phyloP scores from a whole-genome alignment of 2,329 filamentous ascomycete genomes.

The Penicillium rolfsii region DNA sequence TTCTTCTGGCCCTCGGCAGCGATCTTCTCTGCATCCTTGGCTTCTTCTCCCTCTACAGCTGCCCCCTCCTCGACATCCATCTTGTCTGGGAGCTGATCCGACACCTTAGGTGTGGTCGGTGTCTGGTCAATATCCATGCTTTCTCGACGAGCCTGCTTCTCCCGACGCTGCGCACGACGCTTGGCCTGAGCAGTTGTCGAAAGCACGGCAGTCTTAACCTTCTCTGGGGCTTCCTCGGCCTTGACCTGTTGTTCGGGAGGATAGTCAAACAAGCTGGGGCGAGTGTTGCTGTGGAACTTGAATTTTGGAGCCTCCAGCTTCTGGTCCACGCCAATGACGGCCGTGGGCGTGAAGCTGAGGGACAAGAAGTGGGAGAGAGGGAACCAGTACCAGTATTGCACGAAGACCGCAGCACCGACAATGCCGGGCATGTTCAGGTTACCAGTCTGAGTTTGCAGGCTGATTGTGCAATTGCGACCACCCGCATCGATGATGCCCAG shows the following conservation, averaged over 20 bases:
- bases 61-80: slow-evolving; percentile 69
- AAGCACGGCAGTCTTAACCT: slow-evolving; percentile 92
- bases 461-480: slow-evolving; percentile 97
- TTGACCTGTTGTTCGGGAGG: slow-evolving; percentile 96
- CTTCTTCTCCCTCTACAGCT: slow-evolving; percentile 62
- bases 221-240: slow-evolving; percentile 86
- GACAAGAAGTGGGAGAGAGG: slow-evolving; percentile 97
- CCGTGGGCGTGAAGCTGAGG: slow-evolving; percentile 93
- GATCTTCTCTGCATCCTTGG: slow-evolving; percentile 65
- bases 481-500: slow-evolving; percentile 97
- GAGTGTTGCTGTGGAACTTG: slow-evolving; percentile 93
- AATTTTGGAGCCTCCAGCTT: slow-evolving; percentile 91
- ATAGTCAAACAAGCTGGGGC: slow-evolving; percentile 96
- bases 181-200: slow-evolving; percentile 97
- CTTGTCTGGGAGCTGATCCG: slow-evolving; percentile 69
- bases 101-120: slow-evolving; percentile 71
- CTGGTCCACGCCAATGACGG: slow-evolving; percentile 91
- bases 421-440: slow-evolving; percentile 99
- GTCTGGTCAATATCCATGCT: slow-evolving; percentile 93
- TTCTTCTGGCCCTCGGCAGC: slow-evolving; percentile 70
- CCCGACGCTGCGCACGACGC: slow-evolving; percentile 90
- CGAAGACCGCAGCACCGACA: slow-evolving; percentile 96
- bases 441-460: slow-evolving; percentile 94
- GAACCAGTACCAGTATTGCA: slow-evolving; percentile 99
- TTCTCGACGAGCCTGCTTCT: slow-evolving; percentile 83